phyloP scores from a whole-genome alignment of 179 eudicot genomes.

The Sideroxylon spinosum region DNA sequence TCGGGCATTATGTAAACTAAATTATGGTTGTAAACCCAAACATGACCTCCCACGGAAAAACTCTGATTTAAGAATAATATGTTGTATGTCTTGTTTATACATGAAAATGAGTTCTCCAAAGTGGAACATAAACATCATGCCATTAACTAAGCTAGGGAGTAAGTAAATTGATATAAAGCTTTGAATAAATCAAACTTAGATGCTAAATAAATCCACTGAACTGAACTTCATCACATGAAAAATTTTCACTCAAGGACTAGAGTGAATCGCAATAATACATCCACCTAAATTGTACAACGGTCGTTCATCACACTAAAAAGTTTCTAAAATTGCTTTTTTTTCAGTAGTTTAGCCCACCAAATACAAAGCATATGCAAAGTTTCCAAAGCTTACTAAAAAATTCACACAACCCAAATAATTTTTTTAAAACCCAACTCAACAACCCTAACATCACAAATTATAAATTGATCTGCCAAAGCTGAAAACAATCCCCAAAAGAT shows the following conservation, averaged over 20 bases:
- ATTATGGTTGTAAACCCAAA: neutral
- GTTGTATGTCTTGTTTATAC: neutral
- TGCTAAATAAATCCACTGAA: neutral
- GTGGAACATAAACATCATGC: neutral
- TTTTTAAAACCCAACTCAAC: neutral
- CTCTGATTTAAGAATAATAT: neutral
- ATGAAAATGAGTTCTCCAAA: neutral
- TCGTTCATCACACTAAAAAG: neutral
- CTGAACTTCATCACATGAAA: neutral
- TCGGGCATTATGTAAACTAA: slow-evolving; percentile 8
- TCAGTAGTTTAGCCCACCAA: slow-evolving; percentile 6
- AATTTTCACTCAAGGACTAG: neutral
- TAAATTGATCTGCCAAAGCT: neutral
- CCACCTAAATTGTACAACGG: neutral
- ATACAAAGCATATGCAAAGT: neutral
- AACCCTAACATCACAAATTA: neutral
- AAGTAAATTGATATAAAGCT: neutral
- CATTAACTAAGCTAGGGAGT: neutral
- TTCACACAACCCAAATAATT: neutral
- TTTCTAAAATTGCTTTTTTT: neutral
- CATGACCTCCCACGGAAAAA: neutral
- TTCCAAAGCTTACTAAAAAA: slow-evolving; percentile 4
- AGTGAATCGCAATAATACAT: neutral
- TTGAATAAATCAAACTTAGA: neutral
- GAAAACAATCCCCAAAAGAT: neutral